Evolutionary conservation across 257 asterid species (phyloP).

Genomic region (Primulina huaijiensis): DNA sequence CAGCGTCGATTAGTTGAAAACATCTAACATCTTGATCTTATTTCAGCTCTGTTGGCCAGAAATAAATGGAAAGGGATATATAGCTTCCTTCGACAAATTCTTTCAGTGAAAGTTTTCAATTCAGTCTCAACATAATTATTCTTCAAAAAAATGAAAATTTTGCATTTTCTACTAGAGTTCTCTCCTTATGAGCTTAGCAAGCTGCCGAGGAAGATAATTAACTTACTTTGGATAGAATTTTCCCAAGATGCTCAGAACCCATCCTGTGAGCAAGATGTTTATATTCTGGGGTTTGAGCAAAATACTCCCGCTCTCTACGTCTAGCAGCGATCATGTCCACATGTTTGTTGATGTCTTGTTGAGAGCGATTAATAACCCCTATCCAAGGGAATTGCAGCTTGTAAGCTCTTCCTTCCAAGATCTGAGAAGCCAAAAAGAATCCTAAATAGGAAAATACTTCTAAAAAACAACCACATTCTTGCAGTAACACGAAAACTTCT

Average conservation of each 20-base stretch:
- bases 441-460: constrained; percentile 20
- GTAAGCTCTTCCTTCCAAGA: constrained; percentile 85
- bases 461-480: neutral
- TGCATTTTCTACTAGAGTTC: constrained; percentile 12
- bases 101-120: too few species aligned
- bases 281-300: constrained; percentile 87
- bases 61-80: neutral
- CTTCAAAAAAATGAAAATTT: constrained; percentile 14
- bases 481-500: neutral
- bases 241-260: constrained; percentile 99
- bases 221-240: constrained; percentile 85
- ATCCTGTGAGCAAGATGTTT: constrained; percentile 77
- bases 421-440: constrained; percentile 44
- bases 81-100: neutral
- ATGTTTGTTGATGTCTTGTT: constrained; percentile 87
- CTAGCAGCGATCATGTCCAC: constrained; percentile 98
- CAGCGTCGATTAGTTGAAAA: constrained; percentile 6
- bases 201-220: neutral
- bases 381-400: constrained; percentile 97
- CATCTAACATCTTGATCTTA: neutral
- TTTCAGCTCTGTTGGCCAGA: constrained; percentile 10
- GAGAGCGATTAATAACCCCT: constrained; percentile 97
- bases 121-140: neutral
- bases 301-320: constrained; percentile 88
- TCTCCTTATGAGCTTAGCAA: constrained; percentile 3